A percentile compares a stretch with the other conserved stretches of the same genome.
These are phyloP conservation scores for Magnusiomyces paraingens DNA, from an alignment of 1,139 yeast genomes.

Conservation along the genomic window DNA sequence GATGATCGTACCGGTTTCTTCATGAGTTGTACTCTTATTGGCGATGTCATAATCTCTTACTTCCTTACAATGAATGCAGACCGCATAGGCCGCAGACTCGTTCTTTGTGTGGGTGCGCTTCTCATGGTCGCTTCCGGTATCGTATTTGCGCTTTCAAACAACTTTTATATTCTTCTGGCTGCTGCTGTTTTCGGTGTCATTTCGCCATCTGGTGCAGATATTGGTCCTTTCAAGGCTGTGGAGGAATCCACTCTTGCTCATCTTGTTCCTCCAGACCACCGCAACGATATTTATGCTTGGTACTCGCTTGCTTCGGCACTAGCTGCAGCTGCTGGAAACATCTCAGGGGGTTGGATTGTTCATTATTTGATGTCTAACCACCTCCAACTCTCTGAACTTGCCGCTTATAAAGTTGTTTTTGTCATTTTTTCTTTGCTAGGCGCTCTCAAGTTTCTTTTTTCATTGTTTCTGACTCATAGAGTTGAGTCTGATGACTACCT, in stretches of 20 bases:
- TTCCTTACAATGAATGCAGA: constrained; percentile 68
- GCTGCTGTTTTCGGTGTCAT: constrained; percentile 69
- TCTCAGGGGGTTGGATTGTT: constrained; percentile 55
- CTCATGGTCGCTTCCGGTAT: constrained; percentile 69
- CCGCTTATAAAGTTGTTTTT: constrained; percentile 56
- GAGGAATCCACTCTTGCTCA: constrained; percentile 87
- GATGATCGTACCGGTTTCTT: constrained; percentile 65
- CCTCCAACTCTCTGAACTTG: constrained; percentile 31
- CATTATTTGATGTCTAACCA: constrained; percentile 30
- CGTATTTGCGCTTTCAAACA: constrained; percentile 49
- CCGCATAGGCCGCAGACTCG: constrained; percentile 60
- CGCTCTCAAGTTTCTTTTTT: constrained; percentile 45
- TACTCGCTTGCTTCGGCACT: constrained; percentile 38
- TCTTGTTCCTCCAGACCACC: constrained; percentile 51
- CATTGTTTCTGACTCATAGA: constrained; percentile 47
- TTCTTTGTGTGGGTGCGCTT: constrained; percentile 57
- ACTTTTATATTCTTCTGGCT: constrained; percentile 48
- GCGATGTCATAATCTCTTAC: constrained; percentile 12
- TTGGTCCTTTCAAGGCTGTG: constrained; percentile 85
- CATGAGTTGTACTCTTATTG: constrained; percentile 53
- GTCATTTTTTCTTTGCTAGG: constrained; percentile 54
- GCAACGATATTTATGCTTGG: not conserved
- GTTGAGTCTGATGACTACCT: constrained; percentile 41
- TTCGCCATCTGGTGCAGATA: constrained; percentile 87
- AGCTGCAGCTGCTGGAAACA: constrained; percentile 73